Evolutionary conservation across 75 land plant genomes (phyloP).

Genomic region (Sequoia sempervirens): DNA sequence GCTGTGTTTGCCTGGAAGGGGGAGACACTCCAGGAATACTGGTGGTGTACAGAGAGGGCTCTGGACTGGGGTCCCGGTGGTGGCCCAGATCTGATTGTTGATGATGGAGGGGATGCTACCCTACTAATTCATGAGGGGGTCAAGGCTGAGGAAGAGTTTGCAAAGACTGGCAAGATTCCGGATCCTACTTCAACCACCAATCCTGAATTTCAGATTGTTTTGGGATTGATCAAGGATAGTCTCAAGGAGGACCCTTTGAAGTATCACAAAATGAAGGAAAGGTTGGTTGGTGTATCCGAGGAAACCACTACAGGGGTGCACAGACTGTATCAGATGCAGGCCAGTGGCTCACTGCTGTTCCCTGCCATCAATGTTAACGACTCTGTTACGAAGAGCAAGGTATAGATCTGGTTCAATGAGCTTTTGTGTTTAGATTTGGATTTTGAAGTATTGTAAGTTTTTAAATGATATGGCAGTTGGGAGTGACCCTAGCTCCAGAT

Average conservation of each 20-base stretch:
- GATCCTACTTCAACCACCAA: too few relatives aligned
- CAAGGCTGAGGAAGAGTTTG: too few relatives aligned
- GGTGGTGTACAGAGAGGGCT: too few relatives aligned
- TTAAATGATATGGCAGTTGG: neutral
- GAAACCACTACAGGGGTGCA: slow-evolving; percentile 93
- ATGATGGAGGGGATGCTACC: too few relatives aligned
- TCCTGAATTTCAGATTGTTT: too few relatives aligned
- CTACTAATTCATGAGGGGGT: too few relatives aligned
- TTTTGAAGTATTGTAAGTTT: neutral
- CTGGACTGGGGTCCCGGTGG: too few relatives aligned
- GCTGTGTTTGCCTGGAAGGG: slow-evolving; percentile 37
- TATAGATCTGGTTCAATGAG: slow-evolving; percentile 11
- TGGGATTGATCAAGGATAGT: too few relatives aligned
- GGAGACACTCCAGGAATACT: too few relatives aligned
- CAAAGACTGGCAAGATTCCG: too few relatives aligned
- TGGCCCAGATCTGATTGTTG: too few relatives aligned
- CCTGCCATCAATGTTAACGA: slow-evolving; percentile 25
- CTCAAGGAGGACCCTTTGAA: too few relatives aligned
- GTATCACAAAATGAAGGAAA: slow-evolving; percentile 49
- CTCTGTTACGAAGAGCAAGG: slow-evolving; percentile 98
- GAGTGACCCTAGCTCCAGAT: neutral
- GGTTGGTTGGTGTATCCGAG: slow-evolving; percentile 90
- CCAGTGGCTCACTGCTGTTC: slow-evolving; percentile 62
- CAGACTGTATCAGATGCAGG: slow-evolving; percentile 89
- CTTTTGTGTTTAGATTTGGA: neutral